Evolutionary conservation across 2,329 filamentous ascomycete species (phyloP).

Genomic region (Colletotrichum sp.): DNA sequence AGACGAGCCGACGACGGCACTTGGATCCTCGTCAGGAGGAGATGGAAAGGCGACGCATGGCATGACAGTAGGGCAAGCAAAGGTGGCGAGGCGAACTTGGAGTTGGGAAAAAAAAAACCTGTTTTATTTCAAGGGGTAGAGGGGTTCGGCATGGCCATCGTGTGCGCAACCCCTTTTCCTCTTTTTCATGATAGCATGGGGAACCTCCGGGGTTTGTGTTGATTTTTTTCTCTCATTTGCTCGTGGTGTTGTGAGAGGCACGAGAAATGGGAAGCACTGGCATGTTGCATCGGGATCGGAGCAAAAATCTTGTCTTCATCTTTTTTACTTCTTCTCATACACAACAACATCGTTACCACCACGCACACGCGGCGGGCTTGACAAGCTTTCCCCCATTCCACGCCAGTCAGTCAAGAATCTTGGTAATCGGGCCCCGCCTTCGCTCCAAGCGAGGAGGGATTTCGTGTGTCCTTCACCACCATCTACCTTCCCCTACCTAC

Average conservation of each 20-base stretch:
- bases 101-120: conserved; percentile 15
- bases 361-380: background rate
- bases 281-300: conserved; percentile 21
- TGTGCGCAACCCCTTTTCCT: background rate
- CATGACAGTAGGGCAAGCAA: conserved; percentile 11
- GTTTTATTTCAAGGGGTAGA: background rate
- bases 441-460: background rate
- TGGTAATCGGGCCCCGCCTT: background rate
- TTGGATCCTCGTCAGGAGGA: conserved; percentile 21
- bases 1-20: conserved; percentile 48
- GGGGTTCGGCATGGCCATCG: background rate
- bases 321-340: conserved; percentile 5
- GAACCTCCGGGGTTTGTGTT: background rate
- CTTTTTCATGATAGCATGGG: conserved; percentile 17
- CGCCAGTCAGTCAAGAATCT: background rate
- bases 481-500: conserved; percentile 14
- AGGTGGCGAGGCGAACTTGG: conserved; percentile 13
- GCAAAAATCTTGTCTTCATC: conserved; percentile 3
- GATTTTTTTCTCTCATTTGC: background rate
- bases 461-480: background rate
- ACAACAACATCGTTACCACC: conserved; percentile 1
- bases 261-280: conserved; percentile 7
- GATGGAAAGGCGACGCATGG: conserved; percentile 19
- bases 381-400: background rate
- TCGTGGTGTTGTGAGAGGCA: background rate